Evolutionary conservation across 2,329 filamentous ascomycete species (phyloP).

Genomic region (Talaromyces sp.): DNA sequence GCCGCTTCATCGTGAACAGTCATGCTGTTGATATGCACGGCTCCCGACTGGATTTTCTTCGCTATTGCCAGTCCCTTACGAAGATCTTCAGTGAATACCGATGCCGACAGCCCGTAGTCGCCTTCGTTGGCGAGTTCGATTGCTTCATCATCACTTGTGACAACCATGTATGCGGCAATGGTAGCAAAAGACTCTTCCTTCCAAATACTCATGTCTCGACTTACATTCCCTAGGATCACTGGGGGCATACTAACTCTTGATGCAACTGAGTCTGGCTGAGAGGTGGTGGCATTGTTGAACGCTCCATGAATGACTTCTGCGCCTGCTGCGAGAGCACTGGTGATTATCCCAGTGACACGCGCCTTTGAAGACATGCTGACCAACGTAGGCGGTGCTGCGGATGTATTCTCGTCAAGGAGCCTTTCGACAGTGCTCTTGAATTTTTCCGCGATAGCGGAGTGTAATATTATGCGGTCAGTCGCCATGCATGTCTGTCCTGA

Average conservation of each 20-base stretch:
- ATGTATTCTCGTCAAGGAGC: conserved; percentile 29
- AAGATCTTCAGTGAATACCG: conserved; percentile 45
- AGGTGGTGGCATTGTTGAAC: not conserved
- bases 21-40: conserved; percentile 62
- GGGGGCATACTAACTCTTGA: conserved; percentile 54
- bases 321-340: conserved; percentile 29
- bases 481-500: conserved; percentile 66
- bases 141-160: conserved; percentile 41
- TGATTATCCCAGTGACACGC: conserved; percentile 37
- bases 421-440: conserved; percentile 52
- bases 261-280: conserved; percentile 1
- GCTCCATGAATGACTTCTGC: conserved; percentile 30
- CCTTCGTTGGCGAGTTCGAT: conserved; percentile 41
- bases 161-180: conserved; percentile 59
- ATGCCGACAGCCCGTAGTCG: conserved; percentile 38
- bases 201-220: conserved; percentile 56
- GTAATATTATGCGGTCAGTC: conserved; percentile 61
- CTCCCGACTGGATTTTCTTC: conserved; percentile 60
- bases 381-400: conserved; percentile 33
- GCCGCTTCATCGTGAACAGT: conserved; percentile 60
- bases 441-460: conserved; percentile 41
- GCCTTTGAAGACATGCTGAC: conserved; percentile 45
- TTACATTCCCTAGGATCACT: conserved; percentile 64
- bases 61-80: conserved; percentile 57
- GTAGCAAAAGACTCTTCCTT: conserved; percentile 66